A percentile compares a stretch with the other conserved stretches of the same genome.
These are phyloP conservation scores for Mariannaea elegans DNA, from an alignment of 2,329 filamentous ascomycete genomes.

Conservation along the genomic window DNA sequence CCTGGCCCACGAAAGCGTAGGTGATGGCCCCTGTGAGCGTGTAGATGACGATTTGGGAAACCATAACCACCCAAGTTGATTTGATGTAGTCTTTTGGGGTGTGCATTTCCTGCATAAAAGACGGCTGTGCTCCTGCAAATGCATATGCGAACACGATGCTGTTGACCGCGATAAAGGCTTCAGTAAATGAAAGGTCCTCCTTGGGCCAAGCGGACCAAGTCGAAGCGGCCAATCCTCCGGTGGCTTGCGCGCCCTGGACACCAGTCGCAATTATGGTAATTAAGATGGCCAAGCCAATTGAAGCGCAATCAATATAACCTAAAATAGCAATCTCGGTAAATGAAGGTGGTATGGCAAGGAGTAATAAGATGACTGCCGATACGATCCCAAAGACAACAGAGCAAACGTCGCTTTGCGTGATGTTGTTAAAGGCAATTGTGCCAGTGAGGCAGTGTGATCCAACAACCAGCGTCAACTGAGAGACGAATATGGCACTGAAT, in stretches of 20 bases:
- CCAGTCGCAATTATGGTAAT: slow-evolving; percentile 25
- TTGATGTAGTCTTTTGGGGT: not conserved
- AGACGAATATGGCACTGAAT: not conserved
- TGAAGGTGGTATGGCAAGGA: slow-evolving; percentile 51
- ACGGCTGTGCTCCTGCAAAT: not conserved
- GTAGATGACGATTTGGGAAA: not conserved
- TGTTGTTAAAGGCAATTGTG: not conserved
- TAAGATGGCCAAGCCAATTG: slow-evolving; percentile 63
- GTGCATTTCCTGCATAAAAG: slow-evolving; percentile 26
- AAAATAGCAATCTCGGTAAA: slow-evolving; percentile 47
- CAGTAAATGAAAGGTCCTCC: not conserved
- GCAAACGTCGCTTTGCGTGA: not conserved
- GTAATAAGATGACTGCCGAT: slow-evolving; percentile 48
- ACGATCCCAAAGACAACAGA: slow-evolving; percentile 45
- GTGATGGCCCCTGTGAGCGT: not conserved
- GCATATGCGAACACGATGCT: slow-evolving; percentile 17
- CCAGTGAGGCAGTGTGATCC: not conserved
- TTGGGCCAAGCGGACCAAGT: slow-evolving; percentile 16
- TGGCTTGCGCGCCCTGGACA: not conserved
- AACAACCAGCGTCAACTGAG: not conserved
- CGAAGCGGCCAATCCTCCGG: not conserved
- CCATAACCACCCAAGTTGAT: not conserved
- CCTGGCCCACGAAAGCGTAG: not conserved
- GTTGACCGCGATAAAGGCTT: not conserved
- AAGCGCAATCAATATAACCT: slow-evolving; percentile 57